Conservation (phyloP, 2,329 filamentous ascomycete genomes). For the Cladosporium sphaerospermum region DNA sequence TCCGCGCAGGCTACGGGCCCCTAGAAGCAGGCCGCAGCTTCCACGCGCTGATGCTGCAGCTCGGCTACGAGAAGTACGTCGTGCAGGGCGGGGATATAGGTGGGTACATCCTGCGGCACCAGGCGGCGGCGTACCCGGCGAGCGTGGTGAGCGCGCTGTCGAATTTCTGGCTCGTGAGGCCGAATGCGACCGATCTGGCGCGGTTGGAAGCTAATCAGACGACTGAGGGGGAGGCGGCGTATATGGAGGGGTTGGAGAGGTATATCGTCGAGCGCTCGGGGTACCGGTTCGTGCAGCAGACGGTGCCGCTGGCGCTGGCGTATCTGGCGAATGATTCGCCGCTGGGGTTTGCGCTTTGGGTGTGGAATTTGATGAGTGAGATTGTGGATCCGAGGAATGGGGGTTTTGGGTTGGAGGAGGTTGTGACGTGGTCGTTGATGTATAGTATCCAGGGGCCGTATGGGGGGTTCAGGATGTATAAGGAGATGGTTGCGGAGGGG, state of each 20-base stretch:
- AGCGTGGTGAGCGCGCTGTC: not conserved
- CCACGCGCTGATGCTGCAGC: constrained; percentile 58
- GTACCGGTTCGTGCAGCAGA: not conserved
- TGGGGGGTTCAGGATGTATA: constrained; percentile 68
- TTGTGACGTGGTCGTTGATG: constrained; percentile 10
- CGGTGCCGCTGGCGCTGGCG: constrained; percentile 57
- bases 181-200: not conserved
- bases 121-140: not conserved
- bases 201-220: not conserved
- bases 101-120: not conserved
- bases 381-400: not conserved
- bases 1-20: constrained; percentile 50
- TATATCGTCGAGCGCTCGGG: not conserved
- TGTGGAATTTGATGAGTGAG: constrained; percentile 51
- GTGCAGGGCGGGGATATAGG: constrained; percentile 53
- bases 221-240: not conserved
- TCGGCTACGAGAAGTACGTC: constrained; percentile 57
- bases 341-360: constrained; percentile 64
- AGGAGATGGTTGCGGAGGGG: constrained; percentile 44
- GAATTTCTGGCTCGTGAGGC: constrained; percentile 2
- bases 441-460: constrained; percentile 11
- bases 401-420: not conserved
- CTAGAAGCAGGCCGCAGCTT: constrained; percentile 57
- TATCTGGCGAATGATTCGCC: constrained; percentile 63
- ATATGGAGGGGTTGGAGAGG: not conserved